Conservation (phyloP, 805 yeast genomes). For the Kuraishia molischiana region DNA sequence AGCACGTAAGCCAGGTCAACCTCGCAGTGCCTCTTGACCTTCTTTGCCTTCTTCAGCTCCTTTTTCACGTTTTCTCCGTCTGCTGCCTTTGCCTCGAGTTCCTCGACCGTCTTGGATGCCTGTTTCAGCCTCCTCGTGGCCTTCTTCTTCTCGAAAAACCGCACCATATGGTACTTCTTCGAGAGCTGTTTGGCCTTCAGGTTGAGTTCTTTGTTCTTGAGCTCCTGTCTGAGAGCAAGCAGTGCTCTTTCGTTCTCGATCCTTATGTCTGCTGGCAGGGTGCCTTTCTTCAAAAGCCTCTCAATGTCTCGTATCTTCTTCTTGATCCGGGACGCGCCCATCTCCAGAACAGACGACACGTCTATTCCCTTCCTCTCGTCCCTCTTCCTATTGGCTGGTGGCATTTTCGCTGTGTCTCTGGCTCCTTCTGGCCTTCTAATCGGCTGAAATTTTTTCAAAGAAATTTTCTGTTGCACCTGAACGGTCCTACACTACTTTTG, state of each 20-base stretch:
- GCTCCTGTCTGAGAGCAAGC: slow-evolving; percentile 35
- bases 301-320: slow-evolving; percentile 83
- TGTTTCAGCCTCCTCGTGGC: slow-evolving; percentile 62
- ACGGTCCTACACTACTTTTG: no score
- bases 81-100: slow-evolving; percentile 22
- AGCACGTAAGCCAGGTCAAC: slow-evolving; percentile 67
- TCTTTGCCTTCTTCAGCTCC: slow-evolving; percentile 28
- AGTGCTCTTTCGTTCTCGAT: slow-evolving; percentile 36
- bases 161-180: slow-evolving; percentile 83
- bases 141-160: slow-evolving; percentile 85
- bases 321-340: slow-evolving; percentile 46
- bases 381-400: not conserved
- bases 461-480: slow-evolving; percentile 1
- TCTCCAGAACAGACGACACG: slow-evolving; percentile 17
- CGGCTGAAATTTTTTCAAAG: not conserved
- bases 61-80: slow-evolving; percentile 15
- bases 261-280: slow-evolving; percentile 44
- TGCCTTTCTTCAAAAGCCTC: slow-evolving; percentile 50
- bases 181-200: slow-evolving; percentile 34
- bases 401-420: not conserved
- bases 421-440: not conserved
- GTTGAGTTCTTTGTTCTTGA: slow-evolving; percentile 28
- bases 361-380: slow-evolving; percentile 11
- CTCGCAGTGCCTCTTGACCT: slow-evolving; percentile 44
- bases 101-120: slow-evolving; percentile 28